A percentile compares a stretch with the other conserved stretches of the same genome.
Evolutionary conservation across 805 yeast species (phyloP).

Genomic region (Ogataea nitratoaversa): DNA sequence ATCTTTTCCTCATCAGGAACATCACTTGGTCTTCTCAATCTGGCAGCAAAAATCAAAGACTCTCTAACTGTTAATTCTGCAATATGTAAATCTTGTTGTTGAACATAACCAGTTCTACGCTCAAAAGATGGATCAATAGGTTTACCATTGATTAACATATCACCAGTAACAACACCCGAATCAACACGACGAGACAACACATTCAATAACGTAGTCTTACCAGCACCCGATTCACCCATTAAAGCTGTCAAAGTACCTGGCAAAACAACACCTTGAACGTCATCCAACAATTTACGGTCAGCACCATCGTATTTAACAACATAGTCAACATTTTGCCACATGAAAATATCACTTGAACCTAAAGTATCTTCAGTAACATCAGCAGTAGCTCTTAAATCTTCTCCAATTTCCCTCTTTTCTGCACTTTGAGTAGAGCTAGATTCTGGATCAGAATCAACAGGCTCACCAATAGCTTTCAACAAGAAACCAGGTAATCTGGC

Average conservation of each 20-base stretch:
- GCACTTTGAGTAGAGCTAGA: slow-evolving; percentile 21
- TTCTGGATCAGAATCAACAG: slow-evolving; percentile 28
- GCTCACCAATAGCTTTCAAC: slow-evolving; percentile 28
- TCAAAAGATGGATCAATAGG: slow-evolving; percentile 45
- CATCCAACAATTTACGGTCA: slow-evolving; percentile 38
- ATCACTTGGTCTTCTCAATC: slow-evolving; percentile 40
- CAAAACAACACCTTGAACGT: slow-evolving; percentile 40
- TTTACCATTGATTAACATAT: slow-evolving; percentile 50
- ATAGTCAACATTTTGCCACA: slow-evolving; percentile 62
- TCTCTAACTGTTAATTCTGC: slow-evolving; percentile 50
- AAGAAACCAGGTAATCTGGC: slow-evolving; percentile 22
- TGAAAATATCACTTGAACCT: slow-evolving; percentile 45
- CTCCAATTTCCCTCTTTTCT: slow-evolving; percentile 14
- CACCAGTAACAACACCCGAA: slow-evolving; percentile 53
- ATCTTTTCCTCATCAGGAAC: slow-evolving; percentile 40
- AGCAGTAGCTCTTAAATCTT: slow-evolving; percentile 10
- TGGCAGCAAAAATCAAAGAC: slow-evolving; percentile 44
- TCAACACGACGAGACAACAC: slow-evolving; percentile 48
- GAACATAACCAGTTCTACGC: slow-evolving; percentile 54
- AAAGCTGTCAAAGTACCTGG: slow-evolving; percentile 58
- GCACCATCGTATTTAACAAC: slow-evolving; percentile 45
- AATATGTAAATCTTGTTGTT: slow-evolving; percentile 43
- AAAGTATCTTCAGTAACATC: slow-evolving; percentile 18
- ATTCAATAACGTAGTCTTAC: slow-evolving; percentile 55
- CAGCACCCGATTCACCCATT: slow-evolving; percentile 67